Base-by-base conservation (phyloP, 768 basidiomycete genomes). In the Porphyrellus cyaneotinctus region DNA sequence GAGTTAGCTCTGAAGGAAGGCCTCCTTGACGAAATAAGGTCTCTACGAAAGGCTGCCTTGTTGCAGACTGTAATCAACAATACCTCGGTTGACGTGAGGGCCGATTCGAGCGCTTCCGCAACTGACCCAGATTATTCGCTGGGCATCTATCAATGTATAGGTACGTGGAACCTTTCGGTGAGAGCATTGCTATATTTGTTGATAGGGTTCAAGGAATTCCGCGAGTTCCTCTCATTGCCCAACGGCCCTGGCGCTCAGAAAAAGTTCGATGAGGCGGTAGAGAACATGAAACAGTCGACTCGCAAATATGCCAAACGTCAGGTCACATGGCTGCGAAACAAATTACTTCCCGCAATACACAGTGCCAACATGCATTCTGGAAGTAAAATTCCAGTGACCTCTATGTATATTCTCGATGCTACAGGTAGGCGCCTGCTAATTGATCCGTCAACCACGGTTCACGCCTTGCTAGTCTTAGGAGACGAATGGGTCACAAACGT, bases 81-180 rank as follows among this genome's bases (percentile, higher is more conserved):
- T n/a, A 24, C 43, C 8, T 49, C 37, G 2, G 30, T 20, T 15
- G 33, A 51, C 18, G 31, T 30, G n/a, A 47, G 53, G 22, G 28
- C 33, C n/a, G 31, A 47, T 11, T 17, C 35, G 1, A 35, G 31
- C 20, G 47, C 49, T 23, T 46, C 43, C n/a, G 15, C 32, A 31
- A 26, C 30, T 1, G 48, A 58, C 30, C 49, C 54, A 13, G 81
- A 93, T 63, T 87, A 83, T 61, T 89, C 89, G 0, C 69, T 85
- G 11, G 95, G 97, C 1, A 88, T 98, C 51, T 97, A 89, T 69
- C 97, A 99, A 67, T 82, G 91, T 0, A 99, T 99, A 54, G 95
- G 95, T 88, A 62, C 38, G 69, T 8, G 17, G 35, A 36, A 61
- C 46, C 20, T 42, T 47, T 43, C 10, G 28, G 23, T 30, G 32